A percentile compares a stretch with the other conserved stretches of the same genome.
These are phyloP conservation scores for Cryomyces minteri DNA, from an alignment of 495 filamentous ascomycete species.

Conservation along the genomic window DNA sequence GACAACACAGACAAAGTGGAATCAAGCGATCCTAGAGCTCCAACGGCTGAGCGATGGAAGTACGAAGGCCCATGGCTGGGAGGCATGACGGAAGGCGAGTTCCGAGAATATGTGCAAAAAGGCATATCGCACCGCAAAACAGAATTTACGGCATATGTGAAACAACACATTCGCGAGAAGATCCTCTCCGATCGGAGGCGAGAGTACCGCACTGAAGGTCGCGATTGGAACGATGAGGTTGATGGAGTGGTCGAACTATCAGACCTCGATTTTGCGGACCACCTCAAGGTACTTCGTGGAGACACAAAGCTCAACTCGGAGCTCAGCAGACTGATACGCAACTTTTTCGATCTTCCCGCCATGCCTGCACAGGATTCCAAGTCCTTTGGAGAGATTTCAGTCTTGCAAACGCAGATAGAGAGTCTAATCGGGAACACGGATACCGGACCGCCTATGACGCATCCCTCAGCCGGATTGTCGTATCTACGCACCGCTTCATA, in stretches of 20 bases:
- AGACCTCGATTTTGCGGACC: background rate
- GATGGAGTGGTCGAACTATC: background rate
- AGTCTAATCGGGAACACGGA: slow-evolving; percentile 3
- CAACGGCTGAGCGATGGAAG: slow-evolving; percentile 36
- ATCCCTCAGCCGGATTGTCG: slow-evolving; percentile 79
- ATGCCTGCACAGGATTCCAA: slow-evolving; percentile 2
- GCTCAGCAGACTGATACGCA: slow-evolving; percentile 28
- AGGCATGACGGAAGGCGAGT: slow-evolving; percentile 53
- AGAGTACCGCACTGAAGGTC: background rate
- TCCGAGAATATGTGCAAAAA: slow-evolving; percentile 41
- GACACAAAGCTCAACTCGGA: slow-evolving; percentile 5
- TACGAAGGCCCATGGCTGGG: slow-evolving; percentile 69
- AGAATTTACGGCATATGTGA: slow-evolving; percentile 29
- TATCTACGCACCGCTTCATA: slow-evolving; percentile 58
- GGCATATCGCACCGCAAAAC: slow-evolving; percentile 33
- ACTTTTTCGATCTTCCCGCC: slow-evolving; percentile 34
- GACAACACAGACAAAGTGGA: slow-evolving; percentile 26
- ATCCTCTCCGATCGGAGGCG: slow-evolving; percentile 4
- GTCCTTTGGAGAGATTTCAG: background rate
- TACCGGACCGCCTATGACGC: slow-evolving; percentile 60
- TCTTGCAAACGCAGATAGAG: background rate
- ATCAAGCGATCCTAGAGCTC: slow-evolving; percentile 10
- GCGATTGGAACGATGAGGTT: background rate
- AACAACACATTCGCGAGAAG: slow-evolving; percentile 23
- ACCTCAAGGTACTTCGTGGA: background rate